Evolutionary conservation across 805 yeast species (phyloP).

Genomic region (Helenozyma rhizophorensis): DNA sequence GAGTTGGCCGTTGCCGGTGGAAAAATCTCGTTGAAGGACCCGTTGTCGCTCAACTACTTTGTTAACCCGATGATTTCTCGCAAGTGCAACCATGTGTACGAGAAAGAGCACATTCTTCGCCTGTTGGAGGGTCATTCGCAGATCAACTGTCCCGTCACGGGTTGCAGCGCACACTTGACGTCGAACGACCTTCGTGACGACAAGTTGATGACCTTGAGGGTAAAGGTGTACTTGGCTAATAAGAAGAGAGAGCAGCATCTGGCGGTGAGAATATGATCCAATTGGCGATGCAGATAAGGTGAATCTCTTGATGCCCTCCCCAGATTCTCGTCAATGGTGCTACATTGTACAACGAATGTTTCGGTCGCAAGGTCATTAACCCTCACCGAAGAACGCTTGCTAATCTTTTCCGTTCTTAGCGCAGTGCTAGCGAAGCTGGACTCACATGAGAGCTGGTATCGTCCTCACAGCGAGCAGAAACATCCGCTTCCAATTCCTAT

Average conservation of each 20-base stretch:
- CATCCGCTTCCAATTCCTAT: no score
- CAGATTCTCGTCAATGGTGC: no score
- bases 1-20: constrained; percentile 71
- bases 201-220: constrained; percentile 51
- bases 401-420: no score
- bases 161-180: constrained; percentile 41
- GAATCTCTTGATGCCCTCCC: no score
- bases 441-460: no score
- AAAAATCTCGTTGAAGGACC: constrained; percentile 61
- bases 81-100: constrained; percentile 62
- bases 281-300: no score
- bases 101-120: constrained; percentile 39
- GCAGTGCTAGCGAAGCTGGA: no score
- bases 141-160: constrained; percentile 55
- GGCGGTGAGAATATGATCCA: constrained; percentile 6
- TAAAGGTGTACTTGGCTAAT: constrained; percentile 32
- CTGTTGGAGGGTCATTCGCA: constrained; percentile 17
- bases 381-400: no score
- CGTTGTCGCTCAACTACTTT: constrained; percentile 53
- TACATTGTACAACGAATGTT: no score
- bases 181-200: constrained; percentile 42
- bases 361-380: no score
- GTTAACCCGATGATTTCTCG: constrained; percentile 51
- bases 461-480: no score
- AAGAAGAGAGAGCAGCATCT: constrained; percentile 7